These are phyloP conservation scores for Prunella vulgaris DNA, from an alignment of 257 asterid genomes.

Conservation along the genomic window DNA sequence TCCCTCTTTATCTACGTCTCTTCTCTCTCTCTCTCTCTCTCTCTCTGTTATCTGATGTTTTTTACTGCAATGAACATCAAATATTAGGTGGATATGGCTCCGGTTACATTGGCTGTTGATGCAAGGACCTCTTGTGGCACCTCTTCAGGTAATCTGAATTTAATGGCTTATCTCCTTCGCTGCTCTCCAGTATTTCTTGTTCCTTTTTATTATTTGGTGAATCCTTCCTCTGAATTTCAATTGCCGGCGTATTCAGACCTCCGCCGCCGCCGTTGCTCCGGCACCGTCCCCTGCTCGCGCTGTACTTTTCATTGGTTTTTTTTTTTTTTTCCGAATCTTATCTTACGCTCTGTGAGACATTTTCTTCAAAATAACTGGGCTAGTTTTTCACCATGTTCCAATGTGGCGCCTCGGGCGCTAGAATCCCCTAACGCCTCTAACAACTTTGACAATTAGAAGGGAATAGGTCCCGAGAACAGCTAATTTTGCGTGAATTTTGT, in stretches of 20 bases:
- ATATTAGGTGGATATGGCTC: slow-evolving; percentile 52
- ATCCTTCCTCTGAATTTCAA: not conserved
- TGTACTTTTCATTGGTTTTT: not conserved
- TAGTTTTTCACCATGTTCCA: not conserved
- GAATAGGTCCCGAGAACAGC: not conserved
- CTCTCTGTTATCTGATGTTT: not conserved
- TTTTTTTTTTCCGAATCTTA: too few species aligned
- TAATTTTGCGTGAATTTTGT: not conserved
- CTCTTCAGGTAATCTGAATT: slow-evolving; percentile 31
- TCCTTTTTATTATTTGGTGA: not conserved
- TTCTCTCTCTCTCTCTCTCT: not conserved
- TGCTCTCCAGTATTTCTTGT: not conserved
- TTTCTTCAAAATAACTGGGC: not conserved
- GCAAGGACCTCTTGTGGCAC: slow-evolving; percentile 38
- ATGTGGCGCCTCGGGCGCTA: too few species aligned
- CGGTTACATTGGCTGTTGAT: slow-evolving; percentile 59
- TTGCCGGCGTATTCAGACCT: not conserved
- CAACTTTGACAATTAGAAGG: not conserved
- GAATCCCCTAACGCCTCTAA: not conserved
- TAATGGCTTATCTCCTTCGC: not conserved
- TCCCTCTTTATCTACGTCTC: not conserved
- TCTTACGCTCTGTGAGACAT: not conserved
- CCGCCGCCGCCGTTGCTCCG: not conserved
- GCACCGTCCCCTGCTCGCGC: not conserved
- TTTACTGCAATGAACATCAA: not conserved